Percentiles rank a stretch among this genome's conserved stretches.
phyloP scores from a whole-genome alignment of 1,139 yeast genomes.

The Pneumocystis oryctolagi region DNA sequence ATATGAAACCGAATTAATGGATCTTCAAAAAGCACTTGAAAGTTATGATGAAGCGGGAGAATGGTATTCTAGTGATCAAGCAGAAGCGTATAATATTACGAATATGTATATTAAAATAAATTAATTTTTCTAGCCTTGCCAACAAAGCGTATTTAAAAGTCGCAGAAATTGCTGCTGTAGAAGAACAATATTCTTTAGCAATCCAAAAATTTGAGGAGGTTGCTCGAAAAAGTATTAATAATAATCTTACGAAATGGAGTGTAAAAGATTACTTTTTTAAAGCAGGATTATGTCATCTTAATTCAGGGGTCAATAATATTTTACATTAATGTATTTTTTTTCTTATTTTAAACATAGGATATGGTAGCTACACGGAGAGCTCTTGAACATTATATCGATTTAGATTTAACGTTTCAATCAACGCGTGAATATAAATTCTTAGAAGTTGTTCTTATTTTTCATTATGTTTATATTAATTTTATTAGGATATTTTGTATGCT shows the following conservation, averaged over 20 bases:
- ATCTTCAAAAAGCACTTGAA: constrained; percentile 50
- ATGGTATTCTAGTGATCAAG: constrained; percentile 87
- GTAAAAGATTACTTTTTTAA: constrained; percentile 82
- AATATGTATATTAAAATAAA: neutral
- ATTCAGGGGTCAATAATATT: constrained; percentile 34
- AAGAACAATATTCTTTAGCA: constrained; percentile 36
- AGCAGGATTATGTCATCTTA: constrained; percentile 66
- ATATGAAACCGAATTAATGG: constrained; percentile 60
- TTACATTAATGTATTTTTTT: neutral
- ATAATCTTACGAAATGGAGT: constrained; percentile 73
- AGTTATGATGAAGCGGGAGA: constrained; percentile 92
- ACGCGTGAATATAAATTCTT: constrained; percentile 63
- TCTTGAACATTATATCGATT: constrained; percentile 43
- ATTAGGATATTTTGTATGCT: constrained; percentile 34
- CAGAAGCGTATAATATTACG: constrained; percentile 42
- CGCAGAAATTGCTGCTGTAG: constrained; percentile 75
- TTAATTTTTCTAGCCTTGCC: constrained; percentile 32
- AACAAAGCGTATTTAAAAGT: constrained; percentile 78
- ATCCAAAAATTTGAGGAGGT: constrained; percentile 10
- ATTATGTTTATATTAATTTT: constrained; percentile 32
- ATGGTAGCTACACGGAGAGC: constrained; percentile 71
- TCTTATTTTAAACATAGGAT: constrained; percentile 30
- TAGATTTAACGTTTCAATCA: constrained; percentile 64
- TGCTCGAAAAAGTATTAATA: constrained; percentile 38
- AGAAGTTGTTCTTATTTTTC: constrained; percentile 4